phyloP scores from a whole-genome alignment of 2,329 filamentous ascomycete species.

The Cercospora citrullina region DNA sequence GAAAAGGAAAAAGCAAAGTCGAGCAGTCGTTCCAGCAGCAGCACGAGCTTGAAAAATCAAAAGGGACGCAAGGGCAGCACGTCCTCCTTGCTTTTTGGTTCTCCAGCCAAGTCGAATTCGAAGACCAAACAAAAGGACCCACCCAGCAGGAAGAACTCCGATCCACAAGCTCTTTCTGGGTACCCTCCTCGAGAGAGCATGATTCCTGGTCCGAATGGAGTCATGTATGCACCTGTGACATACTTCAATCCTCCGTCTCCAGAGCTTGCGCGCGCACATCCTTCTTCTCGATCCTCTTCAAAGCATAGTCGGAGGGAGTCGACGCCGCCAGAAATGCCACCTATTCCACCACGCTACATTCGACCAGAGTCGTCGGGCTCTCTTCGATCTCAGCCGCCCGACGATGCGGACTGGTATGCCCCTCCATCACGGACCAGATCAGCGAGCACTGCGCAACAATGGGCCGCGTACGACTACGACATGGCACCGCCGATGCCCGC shows the following conservation, averaged over 20 bases:
- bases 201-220: conserved; percentile 51
- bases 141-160: conserved; percentile 30
- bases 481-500: conserved; percentile 33
- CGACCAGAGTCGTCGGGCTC: conserved; percentile 43
- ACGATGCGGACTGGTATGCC: conserved; percentile 46
- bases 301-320: conserved; percentile 35
- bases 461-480: conserved; percentile 42
- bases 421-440: conserved; percentile 43
- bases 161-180: conserved; percentile 25
- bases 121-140: conserved; percentile 35
- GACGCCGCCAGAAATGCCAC: conserved; percentile 34
- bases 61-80: conserved; percentile 40
- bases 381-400: conserved; percentile 47
- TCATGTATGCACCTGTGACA: conserved; percentile 44
- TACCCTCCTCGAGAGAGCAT: conserved; percentile 30
- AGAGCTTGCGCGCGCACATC: conserved; percentile 14
- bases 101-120: conserved; percentile 39
- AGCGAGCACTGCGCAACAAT: conserved; percentile 40
- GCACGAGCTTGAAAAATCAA: conserved; percentile 38
- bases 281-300: conserved; percentile 22
- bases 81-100: conserved; percentile 35
- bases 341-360: conserved; percentile 31
- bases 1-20: conserved; percentile 26
- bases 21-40: conserved; percentile 39
- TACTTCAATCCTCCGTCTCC: conserved; percentile 35